phyloP scores from a whole-genome alignment of 208 protist genomes.

The Strigomonas culicis region DNA sequence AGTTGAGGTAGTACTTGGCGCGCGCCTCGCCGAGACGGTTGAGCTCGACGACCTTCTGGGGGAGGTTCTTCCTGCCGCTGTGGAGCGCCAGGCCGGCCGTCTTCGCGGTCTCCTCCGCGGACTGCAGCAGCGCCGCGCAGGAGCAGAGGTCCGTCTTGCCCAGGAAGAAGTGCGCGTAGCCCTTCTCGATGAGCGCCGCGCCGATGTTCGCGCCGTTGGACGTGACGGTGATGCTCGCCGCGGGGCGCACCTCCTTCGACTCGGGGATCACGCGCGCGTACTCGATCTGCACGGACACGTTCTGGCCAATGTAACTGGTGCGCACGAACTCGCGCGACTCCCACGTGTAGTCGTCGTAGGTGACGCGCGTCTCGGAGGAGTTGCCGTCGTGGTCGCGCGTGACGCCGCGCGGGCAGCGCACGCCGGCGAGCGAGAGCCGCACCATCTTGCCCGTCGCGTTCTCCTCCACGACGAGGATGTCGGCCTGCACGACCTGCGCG shows the following conservation, averaged over 20 bases:
- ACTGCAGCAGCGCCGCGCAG: conserved; percentile 49
- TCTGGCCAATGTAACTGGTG: conserved; percentile 68
- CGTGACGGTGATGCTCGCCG: conserved; percentile 47
- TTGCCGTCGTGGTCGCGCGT: conserved; percentile 65
- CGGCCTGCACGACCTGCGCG: conserved; percentile 80
- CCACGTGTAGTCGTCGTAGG: conserved; percentile 86
- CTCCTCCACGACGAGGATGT: conserved; percentile 70
- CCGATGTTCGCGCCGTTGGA: conserved; percentile 69
- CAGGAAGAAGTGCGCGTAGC: conserved; percentile 79
- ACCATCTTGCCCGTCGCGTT: conserved; percentile 39
- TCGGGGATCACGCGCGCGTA: conserved; percentile 79
- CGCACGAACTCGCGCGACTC: conserved; percentile 86
- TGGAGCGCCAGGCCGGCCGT: conserved; percentile 44
- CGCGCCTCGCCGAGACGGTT: conserved; percentile 75
- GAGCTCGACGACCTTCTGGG: conserved; percentile 72
- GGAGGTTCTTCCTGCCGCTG: conserved; percentile 25
- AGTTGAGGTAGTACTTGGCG: conserved; percentile 84
- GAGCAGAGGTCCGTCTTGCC: conserved; percentile 70
- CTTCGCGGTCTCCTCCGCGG: conserved; percentile 57
- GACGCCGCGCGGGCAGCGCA: conserved; percentile 28
- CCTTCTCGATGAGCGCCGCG: conserved; percentile 67
- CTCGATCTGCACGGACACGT: conserved; percentile 74
- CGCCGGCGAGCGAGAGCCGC: conserved; percentile 73
- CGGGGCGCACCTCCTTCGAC: conserved; percentile 75
- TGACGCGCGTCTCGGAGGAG: conserved; percentile 73